Base-by-base conservation (phyloP, 768 basidiomycete genomes). In the Suillus luteus region DNA sequence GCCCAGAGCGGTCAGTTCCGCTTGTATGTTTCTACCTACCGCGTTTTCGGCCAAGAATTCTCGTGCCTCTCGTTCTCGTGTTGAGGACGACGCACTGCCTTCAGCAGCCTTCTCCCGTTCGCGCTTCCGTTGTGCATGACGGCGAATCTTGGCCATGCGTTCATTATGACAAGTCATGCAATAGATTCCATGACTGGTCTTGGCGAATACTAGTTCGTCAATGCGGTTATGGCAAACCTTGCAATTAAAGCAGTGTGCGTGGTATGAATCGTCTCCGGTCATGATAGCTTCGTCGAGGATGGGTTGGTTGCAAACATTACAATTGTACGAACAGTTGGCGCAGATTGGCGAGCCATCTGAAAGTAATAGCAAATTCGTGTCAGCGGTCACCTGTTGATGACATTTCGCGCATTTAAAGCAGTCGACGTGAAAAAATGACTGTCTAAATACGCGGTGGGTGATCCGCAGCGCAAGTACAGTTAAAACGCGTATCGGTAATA, bases 211-310 rank as follows among this genome's bases (percentile, higher is more conserved):
- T 60, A 99, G 86, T 75, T 99, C 97, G 77, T 99, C 96, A 67
- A 99, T 99, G 63, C 94, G 85, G 73, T 91, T 90, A 75, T 86
- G 87, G 81, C 97, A 99, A 59, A 95, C 90, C 71, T 93, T 91
- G 80, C 97, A 99, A 69, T 96, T 96, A 82, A 99, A 99, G 79
- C 97, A 99, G 67, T 95, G 92, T 6, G 97, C 96, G 74, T 99
- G 97, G 70, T 99, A 99, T 0, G 95, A 94, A 74, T 99, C 97
- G 76, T 99, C 95, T 65, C 95, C 97, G 8, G 97, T 96, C 93
- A 99, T 98, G 76, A 99, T 98, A 11, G 97, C 97, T 73, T 99
- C 97, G 79, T 99, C 96, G 62, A 96, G 89, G 67, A 99, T 99
- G 52, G 95, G 93, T 62, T 87, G 87, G 54, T 89, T 88, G 79